A percentile compares a stretch with the other conserved stretches of the same genome.
Conservation (phyloP, 176 grass and related monocot species). For the Triticum dicoccoides region DNA sequence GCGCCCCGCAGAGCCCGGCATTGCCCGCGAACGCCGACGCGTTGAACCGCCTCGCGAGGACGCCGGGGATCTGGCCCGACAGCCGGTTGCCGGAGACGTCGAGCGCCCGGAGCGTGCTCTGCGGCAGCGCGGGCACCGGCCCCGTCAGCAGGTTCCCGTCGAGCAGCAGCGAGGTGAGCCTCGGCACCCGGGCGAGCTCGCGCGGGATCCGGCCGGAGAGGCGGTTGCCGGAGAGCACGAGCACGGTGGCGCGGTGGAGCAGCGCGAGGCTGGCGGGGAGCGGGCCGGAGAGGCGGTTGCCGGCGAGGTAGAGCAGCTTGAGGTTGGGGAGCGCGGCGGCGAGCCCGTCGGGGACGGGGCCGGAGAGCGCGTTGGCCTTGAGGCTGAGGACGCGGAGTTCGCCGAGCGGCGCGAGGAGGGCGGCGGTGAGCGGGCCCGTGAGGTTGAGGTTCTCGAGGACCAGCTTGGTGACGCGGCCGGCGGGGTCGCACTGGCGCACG, state of each 20-base stretch:
- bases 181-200: slow-evolving; percentile 42
- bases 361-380: slow-evolving; percentile 72
- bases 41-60: slow-evolving; percentile 60
- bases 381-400: slow-evolving; percentile 92
- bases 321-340: slow-evolving; percentile 63
- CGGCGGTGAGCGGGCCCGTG: slow-evolving; percentile 46
- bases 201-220: slow-evolving; percentile 65
- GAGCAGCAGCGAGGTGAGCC: slow-evolving; percentile 60
- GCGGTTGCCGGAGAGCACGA: slow-evolving; percentile 72
- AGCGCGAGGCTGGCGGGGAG: slow-evolving; percentile 52
- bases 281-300: slow-evolving; percentile 58
- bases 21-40: slow-evolving; percentile 56
- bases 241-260: slow-evolving; percentile 74
- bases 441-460: slow-evolving; percentile 85
- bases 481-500: slow-evolving; percentile 53
- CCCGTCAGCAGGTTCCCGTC: slow-evolving; percentile 62
- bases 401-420: slow-evolving; percentile 56
- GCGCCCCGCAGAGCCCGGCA: slow-evolving; percentile 60
- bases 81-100: slow-evolving; percentile 74
- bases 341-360: slow-evolving; percentile 64
- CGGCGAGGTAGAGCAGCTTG: slow-evolving; percentile 78
- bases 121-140: slow-evolving; percentile 49
- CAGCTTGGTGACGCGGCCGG: slow-evolving; percentile 75
- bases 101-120: slow-evolving; percentile 57
- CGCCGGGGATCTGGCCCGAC: slow-evolving; percentile 53